phyloP scores from a whole-genome alignment of 768 basidiomycete genomes.

The Strobilomyces confusus region DNA sequence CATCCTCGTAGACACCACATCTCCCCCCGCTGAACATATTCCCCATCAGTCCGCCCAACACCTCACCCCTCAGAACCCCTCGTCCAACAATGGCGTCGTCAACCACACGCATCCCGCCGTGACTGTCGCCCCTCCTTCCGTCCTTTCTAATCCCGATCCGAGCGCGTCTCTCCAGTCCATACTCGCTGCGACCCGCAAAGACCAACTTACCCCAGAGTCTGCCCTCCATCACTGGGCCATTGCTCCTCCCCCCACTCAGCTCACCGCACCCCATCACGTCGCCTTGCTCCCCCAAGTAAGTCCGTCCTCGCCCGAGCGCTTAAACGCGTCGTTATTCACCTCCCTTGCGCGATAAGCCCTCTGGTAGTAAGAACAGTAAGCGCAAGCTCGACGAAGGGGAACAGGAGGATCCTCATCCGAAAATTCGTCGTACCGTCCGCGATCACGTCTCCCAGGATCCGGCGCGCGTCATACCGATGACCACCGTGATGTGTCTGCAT shows the following conservation, averaged over 20 bases:
- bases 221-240: slow-evolving; percentile 39
- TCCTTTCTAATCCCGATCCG: slow-evolving; percentile 36
- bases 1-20: slow-evolving; percentile 32
- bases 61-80: slow-evolving; percentile 24
- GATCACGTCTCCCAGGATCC: slow-evolving; percentile 78
- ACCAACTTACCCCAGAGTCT: slow-evolving; percentile 27
- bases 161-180: slow-evolving; percentile 40
- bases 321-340: slow-evolving; percentile 28
- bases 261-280: slow-evolving; percentile 27
- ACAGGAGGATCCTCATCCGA: slow-evolving; percentile 61
- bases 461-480: slow-evolving; percentile 78
- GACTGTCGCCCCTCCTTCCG: slow-evolving; percentile 28
- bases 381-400: slow-evolving; percentile 69
- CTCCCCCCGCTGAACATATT: slow-evolving; percentile 25
- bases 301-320: slow-evolving; percentile 24
- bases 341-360: slow-evolving; percentile 22
- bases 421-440: slow-evolving; percentile 81
- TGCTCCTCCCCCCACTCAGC: slow-evolving; percentile 28
- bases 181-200: slow-evolving; percentile 32
- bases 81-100: slow-evolving; percentile 24
- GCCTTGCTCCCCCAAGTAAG: slow-evolving; percentile 39
- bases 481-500: slow-evolving; percentile 85
- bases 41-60: slow-evolving; percentile 27
- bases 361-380: slow-evolving; percentile 50
- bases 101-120: slow-evolving; percentile 30